Evolutionary conservation across 441 rosid species (phyloP), one percentile per base, ranked within the genome.

Genomic region (Hypseocharis bilobata): DNA sequence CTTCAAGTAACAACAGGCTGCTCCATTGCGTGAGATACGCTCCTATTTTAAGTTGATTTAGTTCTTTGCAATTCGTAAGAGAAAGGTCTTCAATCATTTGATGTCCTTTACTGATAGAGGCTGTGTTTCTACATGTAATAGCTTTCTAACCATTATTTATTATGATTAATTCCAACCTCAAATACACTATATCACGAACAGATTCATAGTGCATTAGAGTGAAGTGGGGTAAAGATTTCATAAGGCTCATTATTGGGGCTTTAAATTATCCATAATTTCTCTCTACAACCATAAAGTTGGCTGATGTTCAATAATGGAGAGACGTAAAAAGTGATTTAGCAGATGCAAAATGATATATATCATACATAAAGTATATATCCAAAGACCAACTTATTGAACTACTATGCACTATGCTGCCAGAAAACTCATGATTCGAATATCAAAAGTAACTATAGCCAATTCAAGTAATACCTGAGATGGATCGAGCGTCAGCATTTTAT

Each of bases 401-500:
- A n/a, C n/a, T n/a, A n/a, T 44, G 20, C n/a, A 20, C 13, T 51
- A 42, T 4, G 51, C 20, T 14, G 8, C 4, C 6, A 49, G 4
- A 14, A 51, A 51, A 51, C 27, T 51, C 13, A 51, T 7, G 20
- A 51, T 7, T 51, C 25, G 19, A 13, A 51, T 8, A 51, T 51
- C 56, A 51, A 51, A 2, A 8, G 19, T 51, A 55, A 26, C 1
- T 55, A 6, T 55, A 26, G 32, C 25, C 29, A 30, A 67, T 22
- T 56, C 13, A 58, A 66, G 42, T 28, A 52, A 60, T 86, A 93
- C 98, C 98, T 90, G 91, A 25, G 90, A 68, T 3, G 97, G 99
- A 79, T 93, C 97, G 42, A 93, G 99, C 16, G 84, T 85, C 73
- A 91, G 77, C 99, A 93, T 91, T 79, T 62, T 88, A 75, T 93